Percentiles rank a stretch among this genome's conserved stretches.
Evolutionary conservation across 257 asterid genomes (phyloP).

Genomic region (Penstemon eatonii): DNA sequence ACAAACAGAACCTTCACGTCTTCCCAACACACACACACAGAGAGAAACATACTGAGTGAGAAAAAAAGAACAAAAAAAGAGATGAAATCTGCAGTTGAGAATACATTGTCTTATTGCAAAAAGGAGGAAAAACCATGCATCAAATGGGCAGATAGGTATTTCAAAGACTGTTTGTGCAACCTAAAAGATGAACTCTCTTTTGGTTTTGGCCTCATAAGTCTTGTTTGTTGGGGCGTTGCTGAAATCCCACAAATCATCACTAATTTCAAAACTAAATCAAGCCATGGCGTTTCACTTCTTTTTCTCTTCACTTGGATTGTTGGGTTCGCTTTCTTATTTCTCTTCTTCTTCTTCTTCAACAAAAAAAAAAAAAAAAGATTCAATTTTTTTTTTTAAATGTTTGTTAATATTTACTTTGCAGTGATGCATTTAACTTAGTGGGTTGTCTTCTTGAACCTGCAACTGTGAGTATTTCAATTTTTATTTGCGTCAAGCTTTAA

Average conservation of each 20-base stretch:
- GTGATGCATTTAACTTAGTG: constrained; percentile 72
- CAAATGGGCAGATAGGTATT: constrained; percentile 62
- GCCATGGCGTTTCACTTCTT: constrained; percentile 78
- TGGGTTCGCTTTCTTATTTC: constrained; percentile 45
- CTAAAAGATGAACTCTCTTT: constrained; percentile 63
- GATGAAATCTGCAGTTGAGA: constrained; percentile 36
- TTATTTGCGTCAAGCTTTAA: neutral
- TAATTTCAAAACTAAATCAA: constrained; percentile 72
- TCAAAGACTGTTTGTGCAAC: constrained; percentile 81
- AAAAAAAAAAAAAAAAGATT: no score
- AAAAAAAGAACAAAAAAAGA: constrained; percentile 4
- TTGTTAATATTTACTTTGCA: constrained; percentile 37
- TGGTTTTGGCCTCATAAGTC: constrained; percentile 72
- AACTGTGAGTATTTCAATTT: constrained; percentile 49
- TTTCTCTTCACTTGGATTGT: constrained; percentile 81
- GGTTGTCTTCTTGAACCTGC: constrained; percentile 97
- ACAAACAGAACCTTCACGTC: neutral
- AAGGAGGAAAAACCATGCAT: constrained; percentile 58
- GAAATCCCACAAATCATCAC: constrained; percentile 93
- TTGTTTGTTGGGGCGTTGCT: constrained; percentile 79
- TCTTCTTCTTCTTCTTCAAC: neutral
- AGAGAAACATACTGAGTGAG: no score
- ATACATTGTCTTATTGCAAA: constrained; percentile 47
- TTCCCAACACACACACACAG: neutral
- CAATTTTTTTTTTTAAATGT: neutral